Evolutionary conservation across 1,284 basidiomycete species (phyloP).

Genomic region (Volvariella surrecta): DNA sequence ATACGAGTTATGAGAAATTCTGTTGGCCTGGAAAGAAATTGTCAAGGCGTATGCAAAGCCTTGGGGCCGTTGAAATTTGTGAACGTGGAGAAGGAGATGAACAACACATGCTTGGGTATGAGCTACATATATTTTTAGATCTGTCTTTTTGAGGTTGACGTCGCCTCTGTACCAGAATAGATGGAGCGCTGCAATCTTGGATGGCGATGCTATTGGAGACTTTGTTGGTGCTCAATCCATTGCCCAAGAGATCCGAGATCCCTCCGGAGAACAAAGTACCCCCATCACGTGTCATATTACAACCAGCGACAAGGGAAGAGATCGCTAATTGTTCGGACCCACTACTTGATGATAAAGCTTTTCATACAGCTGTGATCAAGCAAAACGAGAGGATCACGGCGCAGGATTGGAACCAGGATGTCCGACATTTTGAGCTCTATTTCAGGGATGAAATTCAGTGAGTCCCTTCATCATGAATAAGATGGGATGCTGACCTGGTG

Average conservation of each 20-base stretch:
- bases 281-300: slow-evolving; percentile 41
- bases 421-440: slow-evolving; percentile 68
- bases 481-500: slow-evolving; percentile 1
- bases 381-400: slow-evolving; percentile 62
- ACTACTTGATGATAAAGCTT: slow-evolving; percentile 26
- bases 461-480: slow-evolving; percentile 4
- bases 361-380: slow-evolving; percentile 40
- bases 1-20: slow-evolving; percentile 87
- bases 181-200: slow-evolving; percentile 68
- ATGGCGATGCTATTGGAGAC: slow-evolving; percentile 35
- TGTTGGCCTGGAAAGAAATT: slow-evolving; percentile 95
- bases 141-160: slow-evolving; percentile 7
- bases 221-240: slow-evolving; percentile 40
- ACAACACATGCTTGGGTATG: slow-evolving; percentile 62
- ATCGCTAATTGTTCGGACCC: slow-evolving; percentile 21
- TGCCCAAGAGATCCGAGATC: slow-evolving; percentile 30
- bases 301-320: slow-evolving; percentile 13
- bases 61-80: slow-evolving; percentile 71
- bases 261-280: slow-evolving; percentile 29
- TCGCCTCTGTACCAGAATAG: slow-evolving; percentile 35
- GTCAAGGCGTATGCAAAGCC: slow-evolving; percentile 56
- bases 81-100: slow-evolving; percentile 75
- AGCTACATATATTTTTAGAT: slow-evolving; percentile 3
- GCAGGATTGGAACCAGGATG: slow-evolving; percentile 83
- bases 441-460: slow-evolving; percentile 53